Conservation (phyloP, 371 early-diverging fungal species). For the Parasitella parasitica region DNA sequence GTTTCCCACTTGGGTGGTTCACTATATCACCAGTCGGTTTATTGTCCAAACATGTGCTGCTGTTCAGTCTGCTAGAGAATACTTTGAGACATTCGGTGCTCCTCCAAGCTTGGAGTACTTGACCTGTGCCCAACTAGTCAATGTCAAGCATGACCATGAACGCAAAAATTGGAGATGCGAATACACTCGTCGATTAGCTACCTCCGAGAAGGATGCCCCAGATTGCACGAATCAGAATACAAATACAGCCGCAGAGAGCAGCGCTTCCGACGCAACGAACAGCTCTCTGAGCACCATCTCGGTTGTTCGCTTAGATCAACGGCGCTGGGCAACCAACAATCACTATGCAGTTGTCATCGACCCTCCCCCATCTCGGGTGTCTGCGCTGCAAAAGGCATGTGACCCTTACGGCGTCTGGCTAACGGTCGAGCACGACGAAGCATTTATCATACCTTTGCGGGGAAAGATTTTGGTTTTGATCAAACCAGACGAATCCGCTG, state of each 20-base stretch:
- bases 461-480: slow-evolving; percentile 56
- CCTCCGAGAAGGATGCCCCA: neutral
- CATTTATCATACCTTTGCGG: slow-evolving; percentile 52
- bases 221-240: neutral
- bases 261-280: no score
- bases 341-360: slow-evolving; percentile 51
- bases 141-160: slow-evolving; percentile 45
- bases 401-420: slow-evolving; percentile 55
- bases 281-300: slow-evolving; percentile 21
- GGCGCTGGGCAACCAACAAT: slow-evolving; percentile 42
- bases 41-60: slow-evolving; percentile 15
- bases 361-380: slow-evolving; percentile 56
- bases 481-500: slow-evolving; percentile 22
- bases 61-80: slow-evolving; percentile 40
- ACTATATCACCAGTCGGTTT: slow-evolving; percentile 11
- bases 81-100: slow-evolving; percentile 46
- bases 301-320: slow-evolving; percentile 51
- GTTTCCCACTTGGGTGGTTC: slow-evolving; percentile 30
- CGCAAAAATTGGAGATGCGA: slow-evolving; percentile 55
- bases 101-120: slow-evolving; percentile 53
- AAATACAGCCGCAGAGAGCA: neutral
- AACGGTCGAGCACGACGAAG: slow-evolving; percentile 51
- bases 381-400: slow-evolving; percentile 29
- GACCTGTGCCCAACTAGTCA: slow-evolving; percentile 40
- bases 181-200: slow-evolving; percentile 32